phyloP scores from a whole-genome alignment of 148 eudicot genomes.

The Persicaria maculosa region DNA sequence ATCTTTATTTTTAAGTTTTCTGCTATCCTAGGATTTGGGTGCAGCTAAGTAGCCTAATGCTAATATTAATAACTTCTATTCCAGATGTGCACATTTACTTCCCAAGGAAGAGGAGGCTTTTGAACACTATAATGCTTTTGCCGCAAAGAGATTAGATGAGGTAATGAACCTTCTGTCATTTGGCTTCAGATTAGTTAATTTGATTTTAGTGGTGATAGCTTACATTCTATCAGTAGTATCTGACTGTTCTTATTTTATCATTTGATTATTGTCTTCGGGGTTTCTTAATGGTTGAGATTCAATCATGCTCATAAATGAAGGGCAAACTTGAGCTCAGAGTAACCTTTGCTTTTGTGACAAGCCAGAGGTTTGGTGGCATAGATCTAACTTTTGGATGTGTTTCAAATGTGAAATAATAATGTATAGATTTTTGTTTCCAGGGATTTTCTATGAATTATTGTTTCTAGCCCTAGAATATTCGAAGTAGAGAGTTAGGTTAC shows the following conservation, averaged over 20 bases:
- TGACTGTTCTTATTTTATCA: neutral
- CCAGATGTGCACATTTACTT: constrained; percentile 87
- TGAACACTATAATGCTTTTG: constrained; percentile 55
- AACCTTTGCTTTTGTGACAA: neutral
- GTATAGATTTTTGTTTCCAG: neutral
- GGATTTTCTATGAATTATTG: neutral
- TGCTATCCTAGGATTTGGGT: neutral
- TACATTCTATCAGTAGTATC: neutral
- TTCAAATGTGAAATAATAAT: neutral
- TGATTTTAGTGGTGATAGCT: neutral
- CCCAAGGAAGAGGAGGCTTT: constrained; percentile 90
- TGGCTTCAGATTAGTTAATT: neutral
- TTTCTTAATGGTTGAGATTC: neutral
- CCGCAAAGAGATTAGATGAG: constrained; percentile 89
- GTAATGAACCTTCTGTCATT: constrained; percentile 24
- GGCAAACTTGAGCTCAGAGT: neutral
- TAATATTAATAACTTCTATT: constrained; percentile 15
- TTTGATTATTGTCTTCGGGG: neutral
- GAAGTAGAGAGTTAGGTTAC: too few relatives aligned
- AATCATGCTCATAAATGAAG: neutral
- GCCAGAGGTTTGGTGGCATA: neutral
- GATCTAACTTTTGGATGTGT: neutral
- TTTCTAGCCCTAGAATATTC: too few relatives aligned
- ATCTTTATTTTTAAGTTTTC: neutral
- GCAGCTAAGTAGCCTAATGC: neutral